Conservation (phyloP, 2,329 filamentous ascomycete genomes). For the Fusarium circinatum region DNA sequence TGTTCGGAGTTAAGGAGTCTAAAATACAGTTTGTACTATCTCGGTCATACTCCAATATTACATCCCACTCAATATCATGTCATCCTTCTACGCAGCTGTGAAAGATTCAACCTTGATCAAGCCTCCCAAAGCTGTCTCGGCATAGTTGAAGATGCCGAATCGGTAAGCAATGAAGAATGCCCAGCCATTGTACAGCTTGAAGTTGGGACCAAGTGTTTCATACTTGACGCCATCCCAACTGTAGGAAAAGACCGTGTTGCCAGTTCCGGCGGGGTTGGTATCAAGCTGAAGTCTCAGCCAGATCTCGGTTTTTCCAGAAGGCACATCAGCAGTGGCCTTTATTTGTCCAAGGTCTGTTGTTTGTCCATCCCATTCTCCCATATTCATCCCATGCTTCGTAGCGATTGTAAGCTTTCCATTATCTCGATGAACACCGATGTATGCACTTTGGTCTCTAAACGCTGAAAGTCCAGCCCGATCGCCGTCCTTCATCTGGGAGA, state of each 20-base stretch:
- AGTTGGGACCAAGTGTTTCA: constrained; percentile 46
- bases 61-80: not conserved
- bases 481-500: constrained; percentile 59
- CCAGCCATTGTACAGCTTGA: constrained; percentile 55
- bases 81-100: constrained; percentile 6
- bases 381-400: constrained; percentile 51
- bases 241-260: constrained; percentile 33
- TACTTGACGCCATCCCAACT: constrained; percentile 31
- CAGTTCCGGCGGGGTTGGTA: constrained; percentile 34
- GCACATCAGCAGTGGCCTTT: constrained; percentile 34
- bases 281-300: constrained; percentile 43
- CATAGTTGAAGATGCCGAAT: constrained; percentile 62
- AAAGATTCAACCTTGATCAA: constrained; percentile 32
- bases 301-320: constrained; percentile 28
- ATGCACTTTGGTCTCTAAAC: constrained; percentile 64
- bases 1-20: not conserved
- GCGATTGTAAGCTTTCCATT: constrained; percentile 45
- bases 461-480: constrained; percentile 63
- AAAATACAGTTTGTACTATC: not conserved
- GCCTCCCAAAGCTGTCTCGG: constrained; percentile 56
- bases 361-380: constrained; percentile 47
- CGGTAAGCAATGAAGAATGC: constrained; percentile 60
- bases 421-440: constrained; percentile 58
- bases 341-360: constrained; percentile 31
- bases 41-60: not conserved